Evolutionary conservation across 2,329 filamentous ascomycete species (phyloP), one percentile per base, ranked within the genome.

Genomic region (Basipetospora chlamydospora): DNA sequence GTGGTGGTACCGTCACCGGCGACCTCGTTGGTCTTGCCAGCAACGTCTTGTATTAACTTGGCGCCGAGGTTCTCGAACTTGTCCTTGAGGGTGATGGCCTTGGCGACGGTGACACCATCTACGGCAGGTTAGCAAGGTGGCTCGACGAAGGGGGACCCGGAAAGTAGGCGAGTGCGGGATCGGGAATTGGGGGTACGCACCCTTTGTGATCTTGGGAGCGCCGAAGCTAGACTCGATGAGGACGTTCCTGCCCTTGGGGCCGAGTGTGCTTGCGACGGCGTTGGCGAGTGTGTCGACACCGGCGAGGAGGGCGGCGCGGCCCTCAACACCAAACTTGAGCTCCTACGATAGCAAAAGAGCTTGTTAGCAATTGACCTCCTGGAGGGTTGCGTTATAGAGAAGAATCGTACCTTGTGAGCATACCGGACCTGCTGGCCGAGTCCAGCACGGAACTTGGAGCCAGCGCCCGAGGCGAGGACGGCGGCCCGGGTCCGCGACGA

Each of bases 1-100:
- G 87, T 94, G 47, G 90, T 98, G 52, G 90, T 98, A 64, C 90
- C 90, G 61, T 98, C 90, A 80, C 90, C 90, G 48, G 90, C 90
- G 50, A 86, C 79, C 68, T 98, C 90, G 71, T 98, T 98, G 57
- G 90, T 98, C 79, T 98, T 98, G 56, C 84, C 90, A 53, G 90
- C 90, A 49, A 98, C 90, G 63, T 98, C 90, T 67, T 96, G 87
- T 49, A 98, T 77, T 48, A 98, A 77, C 56, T 84, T 82, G 53
- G 90, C 90, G 60, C 90, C 90, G 50, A 98, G 83, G 72, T 98
- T 98, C 70, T 98, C 90, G 63, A 95, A 98, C 68, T 96, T 96
- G 73, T 98, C 90, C 73, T 98, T 78, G 47, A 98, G 77, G 45
- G 74, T 76, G 54, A 98, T 82, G 45, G 88, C 86, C 66, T 80